phyloP scores from a whole-genome alignment of 2,329 filamentous ascomycete genomes.

The Phoma sp. region DNA sequence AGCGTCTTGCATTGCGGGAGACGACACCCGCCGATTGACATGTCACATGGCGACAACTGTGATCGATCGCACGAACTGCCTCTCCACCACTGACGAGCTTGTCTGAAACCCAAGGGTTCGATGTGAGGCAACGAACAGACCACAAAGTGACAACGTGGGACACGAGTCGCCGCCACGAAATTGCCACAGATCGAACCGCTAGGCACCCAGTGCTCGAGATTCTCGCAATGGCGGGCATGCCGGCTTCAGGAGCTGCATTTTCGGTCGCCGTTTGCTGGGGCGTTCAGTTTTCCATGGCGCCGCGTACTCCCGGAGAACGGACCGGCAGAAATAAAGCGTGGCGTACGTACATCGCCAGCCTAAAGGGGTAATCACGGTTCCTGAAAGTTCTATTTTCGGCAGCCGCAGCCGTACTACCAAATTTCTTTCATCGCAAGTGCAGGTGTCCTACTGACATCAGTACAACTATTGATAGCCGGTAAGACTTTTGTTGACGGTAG shows the following conservation, averaged over 20 bases:
- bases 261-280: constrained; percentile 13
- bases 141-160: constrained; percentile 5
- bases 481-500: neutral
- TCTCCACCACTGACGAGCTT: constrained; percentile 10
- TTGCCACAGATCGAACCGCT: constrained; percentile 10
- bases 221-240: constrained; percentile 2
- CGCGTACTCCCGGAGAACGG: constrained; percentile 10
- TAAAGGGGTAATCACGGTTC: constrained; percentile 3
- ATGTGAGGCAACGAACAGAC: constrained; percentile 16
- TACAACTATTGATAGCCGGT: constrained; percentile 2
- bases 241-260: constrained; percentile 1
- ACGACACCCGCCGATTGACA: constrained; percentile 2
- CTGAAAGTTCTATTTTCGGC: constrained; percentile 13
- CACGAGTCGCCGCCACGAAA: constrained; percentile 12
- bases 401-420: constrained; percentile 5
- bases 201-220: constrained; percentile 8
- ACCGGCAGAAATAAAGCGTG: constrained; percentile 4
- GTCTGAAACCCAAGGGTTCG: constrained; percentile 8
- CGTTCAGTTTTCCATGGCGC: constrained; percentile 11
- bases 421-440: neutral
- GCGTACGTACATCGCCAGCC: constrained; percentile 1
- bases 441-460: constrained; percentile 7
- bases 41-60: constrained; percentile 9
- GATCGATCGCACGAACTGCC: constrained; percentile 2
- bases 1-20: constrained; percentile 7